phyloP scores from a whole-genome alignment of 2,329 filamentous ascomycete genomes.

The Trichoderma cornu-damae region DNA sequence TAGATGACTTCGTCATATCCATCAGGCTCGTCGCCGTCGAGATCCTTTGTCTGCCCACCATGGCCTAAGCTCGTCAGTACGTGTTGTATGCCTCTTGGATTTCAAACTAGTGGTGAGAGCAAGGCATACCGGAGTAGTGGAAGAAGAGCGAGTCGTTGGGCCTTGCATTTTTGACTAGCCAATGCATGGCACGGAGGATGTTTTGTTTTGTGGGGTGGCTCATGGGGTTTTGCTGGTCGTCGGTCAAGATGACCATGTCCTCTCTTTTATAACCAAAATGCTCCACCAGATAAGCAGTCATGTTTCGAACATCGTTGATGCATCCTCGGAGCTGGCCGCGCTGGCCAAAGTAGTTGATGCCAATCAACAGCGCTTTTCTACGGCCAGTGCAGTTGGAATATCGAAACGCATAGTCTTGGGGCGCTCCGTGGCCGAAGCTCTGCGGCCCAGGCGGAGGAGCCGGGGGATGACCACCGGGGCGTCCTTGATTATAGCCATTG shows the following conservation, averaged over 20 bases:
- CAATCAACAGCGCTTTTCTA: slow-evolving; percentile 84
- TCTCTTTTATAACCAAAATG: slow-evolving; percentile 90
- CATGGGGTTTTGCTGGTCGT: slow-evolving; percentile 96
- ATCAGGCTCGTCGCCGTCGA: slow-evolving; percentile 75
- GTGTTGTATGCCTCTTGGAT: background rate
- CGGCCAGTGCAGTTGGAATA: slow-evolving; percentile 88
- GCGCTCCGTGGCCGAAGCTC: slow-evolving; percentile 74
- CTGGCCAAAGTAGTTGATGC: slow-evolving; percentile 96
- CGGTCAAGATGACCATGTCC: slow-evolving; percentile 94
- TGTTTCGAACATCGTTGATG: slow-evolving; percentile 97
- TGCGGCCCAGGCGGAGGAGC: slow-evolving; percentile 62
- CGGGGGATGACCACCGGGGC: slow-evolving; percentile 38
- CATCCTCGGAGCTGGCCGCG: slow-evolving; percentile 85
- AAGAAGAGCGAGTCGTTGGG: slow-evolving; percentile 96
- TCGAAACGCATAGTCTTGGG: slow-evolving; percentile 74
- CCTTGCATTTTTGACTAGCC: slow-evolving; percentile 88
- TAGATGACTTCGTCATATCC: slow-evolving; percentile 82
- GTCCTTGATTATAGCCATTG: slow-evolving; percentile 30
- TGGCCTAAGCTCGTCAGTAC: slow-evolving; percentile 51
- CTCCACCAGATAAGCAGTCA: slow-evolving; percentile 84
- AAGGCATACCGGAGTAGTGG: slow-evolving; percentile 74
- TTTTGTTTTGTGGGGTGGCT: slow-evolving; percentile 95
- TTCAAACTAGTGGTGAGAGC: slow-evolving; percentile 25
- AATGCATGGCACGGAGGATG: slow-evolving; percentile 93
- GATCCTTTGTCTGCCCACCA: slow-evolving; percentile 74